Percentiles rank a stretch among this genome's conserved stretches.
Evolutionary conservation across 1,139 yeast species (phyloP).

Genomic region (Kodamaea sp.): DNA sequence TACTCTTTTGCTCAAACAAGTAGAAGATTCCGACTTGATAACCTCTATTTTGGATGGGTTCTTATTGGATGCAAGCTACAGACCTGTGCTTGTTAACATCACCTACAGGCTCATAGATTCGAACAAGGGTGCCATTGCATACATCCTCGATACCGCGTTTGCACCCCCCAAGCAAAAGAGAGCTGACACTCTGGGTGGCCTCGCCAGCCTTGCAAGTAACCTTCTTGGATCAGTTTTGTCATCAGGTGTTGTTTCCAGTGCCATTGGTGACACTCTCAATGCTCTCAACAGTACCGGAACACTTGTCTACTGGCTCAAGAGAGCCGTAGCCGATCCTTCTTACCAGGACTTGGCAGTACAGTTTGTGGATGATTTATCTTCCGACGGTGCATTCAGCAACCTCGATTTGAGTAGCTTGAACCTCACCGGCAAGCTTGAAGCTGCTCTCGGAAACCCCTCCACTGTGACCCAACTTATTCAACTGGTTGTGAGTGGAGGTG

Average conservation of each 20-base stretch:
- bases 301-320: constrained; percentile 39
- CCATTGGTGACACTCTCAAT: constrained; percentile 29
- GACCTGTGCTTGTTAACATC: constrained; percentile 40
- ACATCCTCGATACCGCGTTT: constrained; percentile 27
- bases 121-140: constrained; percentile 29
- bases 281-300: constrained; percentile 48
- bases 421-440: constrained; percentile 26
- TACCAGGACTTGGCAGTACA: constrained; percentile 42
- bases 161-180: constrained; percentile 12
- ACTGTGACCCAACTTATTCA: constrained; percentile 25
- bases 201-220: constrained; percentile 33
- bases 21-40: constrained; percentile 37
- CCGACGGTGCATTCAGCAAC: constrained; percentile 27
- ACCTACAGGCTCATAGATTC: constrained; percentile 33
- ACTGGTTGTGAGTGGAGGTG: constrained; percentile 25
- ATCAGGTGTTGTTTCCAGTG: constrained; percentile 28
- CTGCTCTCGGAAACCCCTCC: constrained; percentile 29
- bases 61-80: constrained; percentile 35
- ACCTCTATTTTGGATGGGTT: constrained; percentile 37
- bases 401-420: constrained; percentile 26
- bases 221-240: constrained; percentile 29
- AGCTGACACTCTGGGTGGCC: constrained; percentile 24
- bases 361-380: constrained; percentile 26
- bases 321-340: constrained; percentile 35
- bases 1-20: constrained; percentile 24